Conservation (phyloP, 805 yeast genomes). For the Saturnispora halmiae region DNA sequence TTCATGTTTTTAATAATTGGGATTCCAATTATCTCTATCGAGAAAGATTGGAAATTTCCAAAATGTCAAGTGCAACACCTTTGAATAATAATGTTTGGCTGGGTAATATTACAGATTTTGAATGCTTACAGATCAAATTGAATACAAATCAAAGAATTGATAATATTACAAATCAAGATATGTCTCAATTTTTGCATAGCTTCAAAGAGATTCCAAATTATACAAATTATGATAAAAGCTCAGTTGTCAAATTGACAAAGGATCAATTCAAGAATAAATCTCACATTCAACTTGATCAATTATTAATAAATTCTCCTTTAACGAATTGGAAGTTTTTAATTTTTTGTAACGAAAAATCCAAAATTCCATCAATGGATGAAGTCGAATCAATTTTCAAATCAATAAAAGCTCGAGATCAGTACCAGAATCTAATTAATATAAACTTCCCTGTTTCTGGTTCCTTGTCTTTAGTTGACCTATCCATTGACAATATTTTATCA, state of each 20-base stretch:
- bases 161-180: neutral
- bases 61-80: slow-evolving; percentile 72
- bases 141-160: slow-evolving; percentile 13
- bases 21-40: slow-evolving; percentile 57
- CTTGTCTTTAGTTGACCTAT: slow-evolving; percentile 62
- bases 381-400: slow-evolving; percentile 26
- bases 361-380: slow-evolving; percentile 40
- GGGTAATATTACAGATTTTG: slow-evolving; percentile 74
- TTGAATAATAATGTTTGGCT: slow-evolving; percentile 54
- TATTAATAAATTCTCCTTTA: slow-evolving; percentile 41
- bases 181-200: neutral
- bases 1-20: slow-evolving; percentile 47
- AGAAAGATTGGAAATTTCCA: slow-evolving; percentile 75
- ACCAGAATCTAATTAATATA: slow-evolving; percentile 29
- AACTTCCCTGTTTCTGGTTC: slow-evolving; percentile 83
- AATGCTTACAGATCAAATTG: slow-evolving; percentile 29
- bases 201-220: slow-evolving; percentile 30
- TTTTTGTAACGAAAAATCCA: slow-evolving; percentile 51
- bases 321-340: slow-evolving; percentile 48
- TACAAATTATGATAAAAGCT: slow-evolving; percentile 38
- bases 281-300: slow-evolving; percentile 21
- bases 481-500: slow-evolving; percentile 50
- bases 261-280: slow-evolving; percentile 22
- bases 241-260: slow-evolving; percentile 36
- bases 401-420: too few species aligned